phyloP scores from a whole-genome alignment of 202 grass and related monocot species.

The Panicum hallii region DNA sequence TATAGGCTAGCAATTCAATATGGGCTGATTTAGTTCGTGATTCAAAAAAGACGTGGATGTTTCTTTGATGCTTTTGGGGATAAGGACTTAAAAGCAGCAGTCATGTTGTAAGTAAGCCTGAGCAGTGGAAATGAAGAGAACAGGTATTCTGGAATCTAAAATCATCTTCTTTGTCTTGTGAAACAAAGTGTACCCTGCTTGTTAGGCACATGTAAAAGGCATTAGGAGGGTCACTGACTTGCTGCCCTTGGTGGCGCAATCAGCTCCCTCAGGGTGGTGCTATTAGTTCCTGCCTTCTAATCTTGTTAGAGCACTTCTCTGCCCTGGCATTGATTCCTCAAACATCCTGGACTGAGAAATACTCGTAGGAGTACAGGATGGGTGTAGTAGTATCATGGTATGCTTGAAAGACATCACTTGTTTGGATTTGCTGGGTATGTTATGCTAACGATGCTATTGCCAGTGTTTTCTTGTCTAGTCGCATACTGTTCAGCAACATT shows the following conservation, averaged over 20 bases:
- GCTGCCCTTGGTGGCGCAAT: neutral
- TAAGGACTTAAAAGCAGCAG: constrained; percentile 54
- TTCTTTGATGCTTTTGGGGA: constrained; percentile 69
- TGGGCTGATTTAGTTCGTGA: constrained; percentile 73
- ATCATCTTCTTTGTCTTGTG: constrained; percentile 3
- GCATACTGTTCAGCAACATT: neutral
- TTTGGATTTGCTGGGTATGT: neutral
- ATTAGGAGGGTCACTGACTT: constrained; percentile 11
- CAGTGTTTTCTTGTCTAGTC: too few relatives aligned
- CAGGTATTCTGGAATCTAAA: constrained; percentile 31
- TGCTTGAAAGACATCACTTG: neutral
- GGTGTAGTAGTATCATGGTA: neutral
- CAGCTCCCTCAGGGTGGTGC: too few relatives aligned
- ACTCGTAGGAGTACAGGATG: neutral
- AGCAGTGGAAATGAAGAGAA: constrained; percentile 39
- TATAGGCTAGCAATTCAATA: constrained; percentile 68
- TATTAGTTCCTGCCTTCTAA: constrained; percentile 10
- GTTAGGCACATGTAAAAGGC: constrained; percentile 15
- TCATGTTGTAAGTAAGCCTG: constrained; percentile 47
- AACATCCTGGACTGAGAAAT: constrained; percentile 10
- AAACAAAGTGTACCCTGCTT: constrained; percentile 21
- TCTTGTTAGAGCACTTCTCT: constrained; percentile 38
- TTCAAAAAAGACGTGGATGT: constrained; percentile 62
- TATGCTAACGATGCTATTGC: too few relatives aligned
- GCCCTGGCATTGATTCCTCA: neutral